Conservation (phyloP, 139 green algal species). For the Limnomonas spitsbergensis region DNA sequence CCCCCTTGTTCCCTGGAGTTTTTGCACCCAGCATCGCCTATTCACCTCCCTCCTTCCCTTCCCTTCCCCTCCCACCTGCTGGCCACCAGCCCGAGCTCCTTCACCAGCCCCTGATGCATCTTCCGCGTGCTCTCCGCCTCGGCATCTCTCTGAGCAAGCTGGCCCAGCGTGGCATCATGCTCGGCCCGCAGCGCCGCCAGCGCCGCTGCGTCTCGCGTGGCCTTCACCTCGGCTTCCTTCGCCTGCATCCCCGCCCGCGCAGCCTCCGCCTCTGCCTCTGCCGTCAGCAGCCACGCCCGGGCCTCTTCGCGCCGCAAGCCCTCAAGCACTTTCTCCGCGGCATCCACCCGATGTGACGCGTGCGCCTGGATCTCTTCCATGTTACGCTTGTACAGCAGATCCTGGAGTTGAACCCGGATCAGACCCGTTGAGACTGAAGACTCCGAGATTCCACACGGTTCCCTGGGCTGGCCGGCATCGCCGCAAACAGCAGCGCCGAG, state of each 20-base stretch:
- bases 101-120: slow-evolving; percentile 43
- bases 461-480: too few species aligned
- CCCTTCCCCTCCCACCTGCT: slow-evolving; percentile 28
- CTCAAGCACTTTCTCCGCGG: slow-evolving; percentile 4
- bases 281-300: slow-evolving; percentile 33
- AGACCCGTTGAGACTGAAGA: slow-evolving; percentile 17
- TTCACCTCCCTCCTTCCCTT: too few species aligned
- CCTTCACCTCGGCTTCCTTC: slow-evolving; percentile 2
- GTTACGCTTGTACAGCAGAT: slow-evolving; percentile 51
- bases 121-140: slow-evolving; percentile 30
- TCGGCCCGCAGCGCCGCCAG: slow-evolving; percentile 18
- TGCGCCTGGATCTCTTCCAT: slow-evolving; percentile 49
- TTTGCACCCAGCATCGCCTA: too few species aligned
- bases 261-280: slow-evolving; percentile 32
- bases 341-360: neutral
- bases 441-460: neutral
- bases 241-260: neutral
- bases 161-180: slow-evolving; percentile 9
- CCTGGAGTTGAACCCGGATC: slow-evolving; percentile 53
- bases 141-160: slow-evolving; percentile 23
- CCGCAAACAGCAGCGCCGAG: neutral
- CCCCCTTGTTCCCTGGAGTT: too few species aligned
- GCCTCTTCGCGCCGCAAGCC: slow-evolving; percentile 34
- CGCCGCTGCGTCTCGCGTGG: slow-evolving; percentile 10
- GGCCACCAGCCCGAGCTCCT: slow-evolving; percentile 49